Base-by-base conservation (phyloP, 805 yeast genomes). In the Cyberlindnera veronae region DNA sequence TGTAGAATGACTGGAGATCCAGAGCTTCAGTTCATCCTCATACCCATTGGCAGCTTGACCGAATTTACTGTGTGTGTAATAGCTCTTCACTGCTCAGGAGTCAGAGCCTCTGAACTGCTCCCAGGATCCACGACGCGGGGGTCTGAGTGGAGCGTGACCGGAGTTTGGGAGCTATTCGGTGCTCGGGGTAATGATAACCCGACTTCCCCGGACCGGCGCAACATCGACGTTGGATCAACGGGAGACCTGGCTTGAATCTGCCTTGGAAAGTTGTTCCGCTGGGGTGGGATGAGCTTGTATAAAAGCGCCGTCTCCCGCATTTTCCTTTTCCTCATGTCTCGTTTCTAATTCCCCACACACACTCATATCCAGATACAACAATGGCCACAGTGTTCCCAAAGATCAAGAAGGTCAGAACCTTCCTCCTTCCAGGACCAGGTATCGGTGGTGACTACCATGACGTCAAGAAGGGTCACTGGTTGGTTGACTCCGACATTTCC, bases 401-500 rank as follows among this genome's bases (percentile, higher is more conserved):
- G 39, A 71, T 71, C 51, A 67, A 62, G 40, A 60, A 60, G 43
- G 64, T 71, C 34, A 67, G 63, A 42, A 69, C 76, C 31, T 71
- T 53, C 54, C 58, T 71, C 23, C 48, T 69, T 18, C 60, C 61
- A 41, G 76, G 71, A 24, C 65, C 63, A 48, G 76, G 74, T 34
- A 60, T 67, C 38, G 77, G 77, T 40, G 77, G 76, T 44, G 77
- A 72, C 51, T 72, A 72, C 54, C 77, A 72, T 51, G 66, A 72
- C 52, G 76, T 71, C 34, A 68, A 59, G 29, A 55, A 60, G 29
- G 76, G 76, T 18, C 77, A 71, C 46, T 72, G 77, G 77, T 58
- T 72, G 17, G 67, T 72, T 22, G 76, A 71, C 53, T 63, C 61
- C 43, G 62, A 63, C 34, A 70, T 72, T 45, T 57, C 76, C 27